These are phyloP conservation scores for Monascus purpureus DNA, from an alignment of 495 filamentous ascomycete species.

Conservation along the genomic window DNA sequence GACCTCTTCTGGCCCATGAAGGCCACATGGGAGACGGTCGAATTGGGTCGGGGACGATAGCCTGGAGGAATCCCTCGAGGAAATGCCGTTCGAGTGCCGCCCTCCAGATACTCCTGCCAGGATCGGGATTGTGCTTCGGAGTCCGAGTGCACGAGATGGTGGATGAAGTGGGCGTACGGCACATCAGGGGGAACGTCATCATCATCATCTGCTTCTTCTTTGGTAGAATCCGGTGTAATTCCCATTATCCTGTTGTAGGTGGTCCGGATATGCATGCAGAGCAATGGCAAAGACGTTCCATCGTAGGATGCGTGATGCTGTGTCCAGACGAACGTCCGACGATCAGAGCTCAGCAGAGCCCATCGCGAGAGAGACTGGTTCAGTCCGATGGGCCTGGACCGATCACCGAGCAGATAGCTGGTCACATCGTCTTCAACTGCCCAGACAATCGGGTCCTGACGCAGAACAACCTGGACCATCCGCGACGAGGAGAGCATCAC, in stretches of 20 bases:
- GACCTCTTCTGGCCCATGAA: background rate
- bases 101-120: too few relatives aligned
- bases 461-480: slow-evolving; percentile 32
- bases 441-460: slow-evolving; percentile 19
- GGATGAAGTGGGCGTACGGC: too few relatives aligned
- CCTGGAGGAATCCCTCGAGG: background rate
- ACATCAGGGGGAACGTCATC: background rate
- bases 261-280: background rate
- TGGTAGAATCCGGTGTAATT: background rate
- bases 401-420: slow-evolving; percentile 20
- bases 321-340: slow-evolving; percentile 32
- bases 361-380: slow-evolving; percentile 33
- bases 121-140: too few relatives aligned
- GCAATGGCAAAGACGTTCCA: slow-evolving; percentile 37
- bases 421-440: slow-evolving; percentile 15
- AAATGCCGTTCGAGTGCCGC: too few relatives aligned
- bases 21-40: background rate
- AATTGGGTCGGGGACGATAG: background rate
- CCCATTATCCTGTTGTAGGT: background rate
- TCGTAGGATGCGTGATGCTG: slow-evolving; percentile 51
- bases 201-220: background rate
- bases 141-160: too few relatives aligned
- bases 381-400: slow-evolving; percentile 23
- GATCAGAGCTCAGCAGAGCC: slow-evolving; percentile 9
- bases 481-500: slow-evolving; percentile 17